Base-by-base conservation (phyloP, 352 stramenopile genomes). In the Phytophthora melonis region DNA sequence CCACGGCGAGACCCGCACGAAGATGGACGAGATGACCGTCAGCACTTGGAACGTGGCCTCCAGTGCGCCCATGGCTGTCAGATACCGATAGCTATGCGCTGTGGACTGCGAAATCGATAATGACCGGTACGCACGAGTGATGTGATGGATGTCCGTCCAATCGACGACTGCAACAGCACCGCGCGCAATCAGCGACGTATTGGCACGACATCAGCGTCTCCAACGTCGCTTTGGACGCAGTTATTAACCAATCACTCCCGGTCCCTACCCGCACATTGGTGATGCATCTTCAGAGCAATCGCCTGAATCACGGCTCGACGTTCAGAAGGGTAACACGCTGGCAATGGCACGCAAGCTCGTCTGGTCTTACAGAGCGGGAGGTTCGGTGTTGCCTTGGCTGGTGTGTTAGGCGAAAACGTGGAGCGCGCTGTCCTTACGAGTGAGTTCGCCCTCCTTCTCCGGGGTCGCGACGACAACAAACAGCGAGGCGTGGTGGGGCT, bases 21-120 rank as follows among this genome's bases (percentile, higher is more conserved):
- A 91, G 53, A 90, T 74, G 63, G 81, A 82, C 56, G 85, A 89
- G 52, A 92, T 79, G 61, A 88, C 88, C 16, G 83, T 84, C 47
- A 93, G 58, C 27, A 91, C 77, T 77, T 88, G 83, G 73, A 93
- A 67, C 7, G 55, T 73, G 16, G 68, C 65, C 27, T 68, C 57
- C 16, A 76, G 21, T 36, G 59, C 60, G 11, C 54, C 70, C 75
- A 79, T 79, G 27, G 11, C 19, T 68, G 47, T 58, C 27, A 14
- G 7, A 16, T 27, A 50, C 1, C 14, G 14, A 19, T 19, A 5
- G 43, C 16, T 50, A 19, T 45, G 39, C 5, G 11, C 1, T 47
- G 43, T 23, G 56, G 39, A 5, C 36, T 66, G 55, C 56, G 56
- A 49, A 56, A 76, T 62, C 39, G 64, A 62, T 57, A 76, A 65